A percentile compares a stretch with the other conserved stretches of the same genome.
These are phyloP conservation scores for Aegilops bicornis DNA, from an alignment of 176 grass and related monocot species.

Conservation along the genomic window DNA sequence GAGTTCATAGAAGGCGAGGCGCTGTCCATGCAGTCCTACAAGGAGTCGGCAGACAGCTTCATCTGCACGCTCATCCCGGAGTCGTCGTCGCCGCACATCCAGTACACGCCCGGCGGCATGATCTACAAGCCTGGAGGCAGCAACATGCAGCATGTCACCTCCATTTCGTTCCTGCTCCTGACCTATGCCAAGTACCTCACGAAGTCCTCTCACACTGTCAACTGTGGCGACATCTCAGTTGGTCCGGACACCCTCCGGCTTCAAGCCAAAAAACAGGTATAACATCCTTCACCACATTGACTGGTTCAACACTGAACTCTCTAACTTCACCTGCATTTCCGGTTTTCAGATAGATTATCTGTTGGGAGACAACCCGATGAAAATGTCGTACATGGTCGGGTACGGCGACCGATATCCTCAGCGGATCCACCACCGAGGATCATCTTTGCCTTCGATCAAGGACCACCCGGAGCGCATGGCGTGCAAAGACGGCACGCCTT, in stretches of 20 bases:
- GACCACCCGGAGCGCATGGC: constrained; percentile 55
- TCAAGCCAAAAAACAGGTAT: constrained; percentile 76
- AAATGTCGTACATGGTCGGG: constrained; percentile 96
- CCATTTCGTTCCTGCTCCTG: constrained; percentile 85
- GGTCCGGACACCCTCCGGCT: constrained; percentile 56
- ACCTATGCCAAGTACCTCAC: constrained; percentile 88
- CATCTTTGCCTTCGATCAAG: constrained; percentile 71
- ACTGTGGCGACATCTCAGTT: constrained; percentile 70
- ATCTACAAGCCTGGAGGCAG: constrained; percentile 95
- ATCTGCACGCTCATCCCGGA: constrained; percentile 93
- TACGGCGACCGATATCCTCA: constrained; percentile 72
- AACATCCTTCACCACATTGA: neutral
- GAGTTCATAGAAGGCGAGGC: constrained; percentile 82
- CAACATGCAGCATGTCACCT: constrained; percentile 98
- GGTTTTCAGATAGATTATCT: constrained; percentile 69
- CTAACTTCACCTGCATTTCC: neutral
- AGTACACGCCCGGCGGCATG: constrained; percentile 78
- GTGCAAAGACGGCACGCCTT: constrained; percentile 78
- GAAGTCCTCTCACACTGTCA: constrained; percentile 68
- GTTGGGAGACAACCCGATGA: constrained; percentile 86
- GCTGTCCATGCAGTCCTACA: constrained; percentile 75
- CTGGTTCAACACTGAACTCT: neutral
- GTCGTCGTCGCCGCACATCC: constrained; percentile 75
- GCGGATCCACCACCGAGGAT: constrained; percentile 86
- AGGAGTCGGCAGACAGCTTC: constrained; percentile 78